These are phyloP conservation scores for Staphylotrichum tortipilum DNA, from an alignment of 495 filamentous ascomycete genomes.

Conservation along the genomic window DNA sequence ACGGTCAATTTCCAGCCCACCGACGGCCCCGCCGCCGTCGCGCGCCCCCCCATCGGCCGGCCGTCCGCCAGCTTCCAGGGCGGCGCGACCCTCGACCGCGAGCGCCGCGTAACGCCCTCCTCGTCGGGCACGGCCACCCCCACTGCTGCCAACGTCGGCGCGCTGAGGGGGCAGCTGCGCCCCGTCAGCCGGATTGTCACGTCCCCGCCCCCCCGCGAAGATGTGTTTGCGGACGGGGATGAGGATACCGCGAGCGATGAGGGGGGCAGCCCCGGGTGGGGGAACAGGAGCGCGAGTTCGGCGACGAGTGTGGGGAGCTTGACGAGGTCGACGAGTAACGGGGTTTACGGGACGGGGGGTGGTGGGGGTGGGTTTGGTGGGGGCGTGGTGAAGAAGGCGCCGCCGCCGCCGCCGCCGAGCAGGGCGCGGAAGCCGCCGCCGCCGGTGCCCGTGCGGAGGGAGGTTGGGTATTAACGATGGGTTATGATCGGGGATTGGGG, in stretches of 20 bases:
- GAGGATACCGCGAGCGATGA: conserved; percentile 52
- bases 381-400: conserved; percentile 51
- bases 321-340: conserved; percentile 46
- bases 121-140: conserved; percentile 19
- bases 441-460: conserved; percentile 43
- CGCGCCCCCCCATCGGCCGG: conserved; percentile 26
- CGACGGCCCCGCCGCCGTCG: conserved; percentile 33
- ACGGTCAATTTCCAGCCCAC: too few species aligned
- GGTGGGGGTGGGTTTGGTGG: conserved; percentile 13
- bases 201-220: conserved; percentile 16
- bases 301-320: conserved; percentile 54
- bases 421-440: conserved; percentile 70
- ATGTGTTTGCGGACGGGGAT: conserved; percentile 56
- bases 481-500: background rate
- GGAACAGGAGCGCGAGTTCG: conserved; percentile 50
- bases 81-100: conserved; percentile 20
- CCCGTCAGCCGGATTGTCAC: conserved; percentile 33
- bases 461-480: conserved; percentile 24
- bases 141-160: conserved; percentile 25
- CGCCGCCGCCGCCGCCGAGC: conserved; percentile 76
- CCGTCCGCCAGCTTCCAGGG: conserved; percentile 26
- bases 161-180: conserved; percentile 34
- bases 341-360: conserved; percentile 20
- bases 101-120: conserved; percentile 18
- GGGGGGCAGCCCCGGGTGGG: conserved; percentile 51